These are phyloP conservation scores for Strigomonas galati DNA, from an alignment of 208 protist genomes.

Conservation along the genomic window DNA sequence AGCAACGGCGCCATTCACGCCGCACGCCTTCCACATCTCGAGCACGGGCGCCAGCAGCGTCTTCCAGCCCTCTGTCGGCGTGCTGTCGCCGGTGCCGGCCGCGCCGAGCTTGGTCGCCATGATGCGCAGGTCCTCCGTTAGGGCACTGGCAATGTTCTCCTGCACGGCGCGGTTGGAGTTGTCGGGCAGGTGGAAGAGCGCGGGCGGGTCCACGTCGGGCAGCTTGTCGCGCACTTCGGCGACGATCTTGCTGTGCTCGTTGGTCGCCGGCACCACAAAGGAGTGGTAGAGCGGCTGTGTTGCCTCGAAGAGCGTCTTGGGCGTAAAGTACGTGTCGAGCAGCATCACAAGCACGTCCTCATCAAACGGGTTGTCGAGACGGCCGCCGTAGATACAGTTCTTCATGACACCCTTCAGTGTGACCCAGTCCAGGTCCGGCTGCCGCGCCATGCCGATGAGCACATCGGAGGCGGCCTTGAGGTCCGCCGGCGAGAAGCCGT, in stretches of 20 bases:
- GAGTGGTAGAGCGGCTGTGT: constrained; percentile 38
- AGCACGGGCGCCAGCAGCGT: constrained; percentile 78
- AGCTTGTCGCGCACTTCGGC: constrained; percentile 50
- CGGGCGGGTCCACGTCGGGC: constrained; percentile 67
- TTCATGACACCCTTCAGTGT: constrained; percentile 91
- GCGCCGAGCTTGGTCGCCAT: constrained; percentile 30
- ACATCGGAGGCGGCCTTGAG: constrained; percentile 92
- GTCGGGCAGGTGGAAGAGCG: constrained; percentile 88
- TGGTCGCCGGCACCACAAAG: constrained; percentile 46
- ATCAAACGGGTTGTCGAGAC: constrained; percentile 92
- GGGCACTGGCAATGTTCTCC: constrained; percentile 42
- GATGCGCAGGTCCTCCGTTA: constrained; percentile 74
- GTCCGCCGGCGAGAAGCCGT: constrained; percentile 96
- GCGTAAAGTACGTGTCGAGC: constrained; percentile 71
- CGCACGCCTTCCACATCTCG: constrained; percentile 76
- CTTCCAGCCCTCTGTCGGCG: constrained; percentile 80
- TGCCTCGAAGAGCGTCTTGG: constrained; percentile 42
- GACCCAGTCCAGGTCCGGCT: constrained; percentile 75
- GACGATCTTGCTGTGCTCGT: constrained; percentile 49
- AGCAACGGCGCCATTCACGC: constrained; percentile 18
- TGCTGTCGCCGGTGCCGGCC: constrained; percentile 9
- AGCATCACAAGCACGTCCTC: constrained; percentile 83
- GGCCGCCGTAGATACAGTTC: constrained; percentile 96
- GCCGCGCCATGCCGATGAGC: constrained; percentile 43
- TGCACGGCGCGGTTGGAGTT: constrained; percentile 93